phyloP scores from a whole-genome alignment of 2,329 filamentous ascomycete species.

The Fonsecaea nubica region DNA sequence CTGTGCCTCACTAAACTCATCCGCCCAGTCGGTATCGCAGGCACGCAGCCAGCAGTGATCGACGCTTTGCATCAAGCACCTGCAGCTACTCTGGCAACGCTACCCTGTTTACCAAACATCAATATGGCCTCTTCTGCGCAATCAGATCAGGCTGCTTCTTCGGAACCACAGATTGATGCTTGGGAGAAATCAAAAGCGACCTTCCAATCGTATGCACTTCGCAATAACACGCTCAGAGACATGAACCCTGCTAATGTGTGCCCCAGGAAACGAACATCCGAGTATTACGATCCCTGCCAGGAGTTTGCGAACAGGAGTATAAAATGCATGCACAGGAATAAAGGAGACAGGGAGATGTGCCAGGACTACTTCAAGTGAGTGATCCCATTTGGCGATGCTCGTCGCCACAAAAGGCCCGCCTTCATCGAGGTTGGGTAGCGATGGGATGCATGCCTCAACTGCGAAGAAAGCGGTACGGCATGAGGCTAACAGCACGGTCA shows the following conservation, averaged over 20 bases:
- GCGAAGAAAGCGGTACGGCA: not conserved
- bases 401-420: not conserved
- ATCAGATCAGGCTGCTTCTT: slow-evolving; percentile 18
- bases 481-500: slow-evolving; percentile 16
- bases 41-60: not conserved
- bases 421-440: not conserved
- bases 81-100: slow-evolving; percentile 13
- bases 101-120: slow-evolving; percentile 16
- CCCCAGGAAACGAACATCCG: slow-evolving; percentile 79
- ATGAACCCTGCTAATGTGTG: slow-evolving; percentile 1
- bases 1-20: not conserved
- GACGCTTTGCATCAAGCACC: slow-evolving; percentile 7
- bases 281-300: slow-evolving; percentile 95
- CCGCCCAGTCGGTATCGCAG: not conserved
- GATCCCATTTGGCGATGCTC: not conserved
- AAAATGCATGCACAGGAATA: slow-evolving; percentile 86
- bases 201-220: slow-evolving; percentile 32
- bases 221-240: not conserved
- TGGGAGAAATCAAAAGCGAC: slow-evolving; percentile 34
- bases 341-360: slow-evolving; percentile 86
- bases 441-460: not conserved
- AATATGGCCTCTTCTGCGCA: slow-evolving; percentile 33
- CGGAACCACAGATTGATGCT: slow-evolving; percentile 18
- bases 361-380: slow-evolving; percentile 92
- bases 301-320: slow-evolving; percentile 86